These are phyloP conservation scores for Aphanomyces cochlioides DNA, from an alignment of 352 stramenopile species.

Conservation along the genomic window DNA sequence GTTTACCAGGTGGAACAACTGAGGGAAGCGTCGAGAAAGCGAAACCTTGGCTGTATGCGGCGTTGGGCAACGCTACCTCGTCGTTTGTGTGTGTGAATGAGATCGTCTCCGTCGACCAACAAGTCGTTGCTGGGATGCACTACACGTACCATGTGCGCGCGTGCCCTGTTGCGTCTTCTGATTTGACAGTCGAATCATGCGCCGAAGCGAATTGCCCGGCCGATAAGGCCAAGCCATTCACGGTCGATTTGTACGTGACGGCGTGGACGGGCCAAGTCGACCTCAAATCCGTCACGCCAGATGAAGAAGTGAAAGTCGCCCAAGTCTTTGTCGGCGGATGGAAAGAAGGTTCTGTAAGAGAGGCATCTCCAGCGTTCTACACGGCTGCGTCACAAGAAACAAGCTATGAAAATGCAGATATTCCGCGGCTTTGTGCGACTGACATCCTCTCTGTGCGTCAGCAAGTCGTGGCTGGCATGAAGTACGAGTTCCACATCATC, in stretches of 20 bases:
- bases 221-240: slow-evolving; percentile 1
- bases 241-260: slow-evolving; percentile 16
- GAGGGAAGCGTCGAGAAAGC: slow-evolving; percentile 5
- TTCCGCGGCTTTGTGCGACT: slow-evolving; percentile 30
- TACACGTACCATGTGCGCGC: slow-evolving; percentile 30
- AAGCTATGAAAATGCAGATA: slow-evolving; percentile 16
- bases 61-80: slow-evolving; percentile 12
- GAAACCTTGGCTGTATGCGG: slow-evolving; percentile 18
- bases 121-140: slow-evolving; percentile 34
- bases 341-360: slow-evolving; percentile 6
- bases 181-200: slow-evolving; percentile 1
- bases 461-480: slow-evolving; percentile 71
- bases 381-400: slow-evolving; percentile 5
- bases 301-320: background rate
- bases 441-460: slow-evolving; percentile 41
- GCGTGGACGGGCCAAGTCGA: background rate
- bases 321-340: slow-evolving; percentile 21
- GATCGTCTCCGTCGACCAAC: slow-evolving; percentile 40
- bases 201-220: slow-evolving; percentile 9
- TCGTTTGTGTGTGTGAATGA: slow-evolving; percentile 41
- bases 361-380: slow-evolving; percentile 16
- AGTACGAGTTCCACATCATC: slow-evolving; percentile 65
- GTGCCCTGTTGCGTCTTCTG: slow-evolving; percentile 7
- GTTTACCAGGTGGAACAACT: slow-evolving; percentile 9
- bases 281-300: slow-evolving; percentile 16